Evolutionary conservation across 805 yeast species (phyloP), one percentile per base, ranked within the genome.

Genomic region (Zygoascus biomembranicola): DNA sequence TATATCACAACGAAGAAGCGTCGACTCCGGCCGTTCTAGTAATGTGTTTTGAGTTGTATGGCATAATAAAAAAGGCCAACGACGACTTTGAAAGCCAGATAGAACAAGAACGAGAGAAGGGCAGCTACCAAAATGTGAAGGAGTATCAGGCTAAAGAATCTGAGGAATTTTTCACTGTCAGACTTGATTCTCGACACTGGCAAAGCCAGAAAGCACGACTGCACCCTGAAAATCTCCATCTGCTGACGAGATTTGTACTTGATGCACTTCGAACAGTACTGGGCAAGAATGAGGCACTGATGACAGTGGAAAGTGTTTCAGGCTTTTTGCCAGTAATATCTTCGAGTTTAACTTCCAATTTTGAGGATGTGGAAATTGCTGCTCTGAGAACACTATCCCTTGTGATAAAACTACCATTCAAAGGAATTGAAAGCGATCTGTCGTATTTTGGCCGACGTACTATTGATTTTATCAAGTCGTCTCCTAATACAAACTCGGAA

Each of bases 271-370:
- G 90, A 59, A 78, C 84, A 2, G 85, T 90, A 0, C 72, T 94
- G 28, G 73, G 83, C 1, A 79, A 81, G 55, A 81, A 87, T 62
- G 79, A 77, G 9, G 70, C 74, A 0, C 74, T 92, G 50, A 68
- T 84, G 54, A 80, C 81, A 2, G 78, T 78, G 1, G 73, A 76
- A 4, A 82, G 84, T 57, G 70, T 92, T 49, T 74, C 76, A 44
- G 90, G 87, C 0, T 89, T 94, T 61, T 69, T 90, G 20, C 95
- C 96, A 2, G 62, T 85, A 8, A 69, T 94, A 54, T 83, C 81
- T 54, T 72, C 71, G 2, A 77, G 87, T 20, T 65, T 90, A 31
- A 65, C 71, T 16, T 78, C 89, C 2, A 87, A 79, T 9, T 83
- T 83, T 66, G 98, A 92, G 66, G 82, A 83, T 47, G 84, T 92